Conservation (phyloP, 1,284 basidiomycete genomes). For the Cryptococcus maquisensis region DNA sequence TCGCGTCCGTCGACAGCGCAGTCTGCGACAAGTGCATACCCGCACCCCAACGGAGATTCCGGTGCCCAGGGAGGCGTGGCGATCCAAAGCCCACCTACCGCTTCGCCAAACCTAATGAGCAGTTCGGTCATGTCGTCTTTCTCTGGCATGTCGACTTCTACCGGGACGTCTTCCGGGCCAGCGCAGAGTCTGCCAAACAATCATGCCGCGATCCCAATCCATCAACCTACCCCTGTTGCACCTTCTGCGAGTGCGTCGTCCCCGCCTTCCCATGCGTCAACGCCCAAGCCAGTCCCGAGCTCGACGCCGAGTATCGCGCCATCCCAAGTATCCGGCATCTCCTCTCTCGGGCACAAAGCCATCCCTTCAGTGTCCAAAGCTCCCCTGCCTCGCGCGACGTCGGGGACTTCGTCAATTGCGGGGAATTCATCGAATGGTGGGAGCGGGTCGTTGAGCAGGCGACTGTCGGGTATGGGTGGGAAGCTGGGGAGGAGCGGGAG, state of each 20-base stretch:
- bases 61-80: neutral
- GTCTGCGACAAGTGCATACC: neutral
- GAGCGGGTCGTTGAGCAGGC: conserved; percentile 25
- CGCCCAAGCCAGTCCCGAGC: conserved; percentile 1
- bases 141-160: conserved; percentile 6
- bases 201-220: no score
- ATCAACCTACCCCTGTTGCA: neutral
- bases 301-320: neutral
- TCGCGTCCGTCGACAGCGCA: conserved; percentile 7
- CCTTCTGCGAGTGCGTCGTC: neutral
- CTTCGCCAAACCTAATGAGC: conserved; percentile 14
- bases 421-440: conserved; percentile 10
- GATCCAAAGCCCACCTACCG: neutral
- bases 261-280: neutral
- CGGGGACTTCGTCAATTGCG: no score
- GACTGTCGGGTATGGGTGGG: conserved; percentile 32
- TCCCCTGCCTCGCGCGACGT: no score
- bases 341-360: conserved; percentile 10
- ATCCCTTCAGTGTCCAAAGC: conserved; percentile 7
- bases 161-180: conserved; percentile 1
- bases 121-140: conserved; percentile 16
- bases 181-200: neutral
- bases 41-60: neutral
- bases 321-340: conserved; percentile 2
- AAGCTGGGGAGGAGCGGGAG: conserved; percentile 37